Evolutionary conservation across 1,139 yeast species (phyloP).

Genomic region (Blastobotrys buckinghamii): DNA sequence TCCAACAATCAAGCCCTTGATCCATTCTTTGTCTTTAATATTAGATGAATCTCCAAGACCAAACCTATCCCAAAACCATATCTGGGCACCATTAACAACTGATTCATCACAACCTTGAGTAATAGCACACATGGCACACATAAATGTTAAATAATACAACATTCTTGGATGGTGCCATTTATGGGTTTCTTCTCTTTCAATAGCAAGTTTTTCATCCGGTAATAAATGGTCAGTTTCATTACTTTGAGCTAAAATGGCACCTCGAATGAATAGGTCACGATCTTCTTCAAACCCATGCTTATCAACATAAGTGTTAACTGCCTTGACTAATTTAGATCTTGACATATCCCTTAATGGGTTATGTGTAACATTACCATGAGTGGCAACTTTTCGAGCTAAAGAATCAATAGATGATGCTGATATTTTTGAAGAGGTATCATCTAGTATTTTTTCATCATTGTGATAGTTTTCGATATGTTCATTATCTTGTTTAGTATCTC

Average conservation of each 20-base stretch:
- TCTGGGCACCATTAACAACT: conserved; percentile 76
- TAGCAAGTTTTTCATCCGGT: conserved; percentile 52
- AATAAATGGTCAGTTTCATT: conserved; percentile 56
- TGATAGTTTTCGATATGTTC: background rate
- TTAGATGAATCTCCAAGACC: conserved; percentile 23
- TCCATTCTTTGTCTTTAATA: conserved; percentile 37
- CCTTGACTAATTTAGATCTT: conserved; percentile 36
- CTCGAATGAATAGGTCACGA: conserved; percentile 59
- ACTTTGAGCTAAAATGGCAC: conserved; percentile 69
- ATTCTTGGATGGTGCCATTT: conserved; percentile 62
- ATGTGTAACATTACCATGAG: conserved; percentile 16
- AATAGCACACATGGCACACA: conserved; percentile 84
- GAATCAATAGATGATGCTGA: background rate
- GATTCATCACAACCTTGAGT: conserved; percentile 94
- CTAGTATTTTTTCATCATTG: background rate
- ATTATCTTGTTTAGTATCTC: background rate
- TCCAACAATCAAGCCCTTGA: conserved; percentile 71
- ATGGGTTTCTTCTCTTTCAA: conserved; percentile 50
- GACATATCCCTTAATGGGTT: conserved; percentile 23
- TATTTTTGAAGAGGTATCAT: background rate
- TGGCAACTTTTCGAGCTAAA: background rate
- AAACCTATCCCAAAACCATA: conserved; percentile 52
- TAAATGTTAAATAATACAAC: conserved; percentile 56
- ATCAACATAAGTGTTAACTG: conserved; percentile 66
- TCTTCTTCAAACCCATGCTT: conserved; percentile 50